Conservation (phyloP, 441 rosid species). For the Flueggea neowawraea region DNA sequence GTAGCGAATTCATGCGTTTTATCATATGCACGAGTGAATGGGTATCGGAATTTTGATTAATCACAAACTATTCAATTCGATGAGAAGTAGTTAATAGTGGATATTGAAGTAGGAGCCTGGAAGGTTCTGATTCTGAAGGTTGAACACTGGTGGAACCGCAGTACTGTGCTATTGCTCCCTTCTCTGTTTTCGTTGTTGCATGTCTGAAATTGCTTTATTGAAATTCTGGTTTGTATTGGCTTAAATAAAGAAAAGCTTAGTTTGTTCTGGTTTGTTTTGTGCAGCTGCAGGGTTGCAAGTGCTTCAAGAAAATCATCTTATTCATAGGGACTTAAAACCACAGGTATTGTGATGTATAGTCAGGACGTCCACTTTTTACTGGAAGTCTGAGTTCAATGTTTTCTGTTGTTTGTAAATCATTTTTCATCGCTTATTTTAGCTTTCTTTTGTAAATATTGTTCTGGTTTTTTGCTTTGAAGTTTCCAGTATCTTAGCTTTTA, state of each 20-base stretch:
- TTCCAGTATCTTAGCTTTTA: too few relatives aligned
- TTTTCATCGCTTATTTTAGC: too few relatives aligned
- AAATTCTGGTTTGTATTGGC: not conserved
- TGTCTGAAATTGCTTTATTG: not conserved
- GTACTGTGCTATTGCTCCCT: not conserved
- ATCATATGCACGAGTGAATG: not conserved
- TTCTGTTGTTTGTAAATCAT: not conserved
- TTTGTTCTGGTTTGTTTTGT: constrained; percentile 12
- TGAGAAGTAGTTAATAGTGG: not conserved
- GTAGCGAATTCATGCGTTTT: not conserved
- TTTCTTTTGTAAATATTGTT: too few relatives aligned
- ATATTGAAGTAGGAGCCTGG: not conserved
- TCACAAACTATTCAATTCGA: not conserved
- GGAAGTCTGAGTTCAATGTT: not conserved
- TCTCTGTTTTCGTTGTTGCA: not conserved
- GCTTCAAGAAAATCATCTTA: constrained; percentile 76
- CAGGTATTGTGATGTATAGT: constrained; percentile 38
- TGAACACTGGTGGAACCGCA: not conserved
- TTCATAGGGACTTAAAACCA: constrained; percentile 87
- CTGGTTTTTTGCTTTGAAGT: too few relatives aligned
- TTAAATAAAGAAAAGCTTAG: not conserved
- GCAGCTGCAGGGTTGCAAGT: constrained; percentile 86
- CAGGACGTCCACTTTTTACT: constrained; percentile 1
- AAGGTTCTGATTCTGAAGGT: not conserved
- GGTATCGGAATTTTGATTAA: not conserved